These are phyloP conservation scores for Cystobasidiopsis lactophilus DNA, from an alignment of 768 basidiomycete genomes.

Conservation along the genomic window DNA sequence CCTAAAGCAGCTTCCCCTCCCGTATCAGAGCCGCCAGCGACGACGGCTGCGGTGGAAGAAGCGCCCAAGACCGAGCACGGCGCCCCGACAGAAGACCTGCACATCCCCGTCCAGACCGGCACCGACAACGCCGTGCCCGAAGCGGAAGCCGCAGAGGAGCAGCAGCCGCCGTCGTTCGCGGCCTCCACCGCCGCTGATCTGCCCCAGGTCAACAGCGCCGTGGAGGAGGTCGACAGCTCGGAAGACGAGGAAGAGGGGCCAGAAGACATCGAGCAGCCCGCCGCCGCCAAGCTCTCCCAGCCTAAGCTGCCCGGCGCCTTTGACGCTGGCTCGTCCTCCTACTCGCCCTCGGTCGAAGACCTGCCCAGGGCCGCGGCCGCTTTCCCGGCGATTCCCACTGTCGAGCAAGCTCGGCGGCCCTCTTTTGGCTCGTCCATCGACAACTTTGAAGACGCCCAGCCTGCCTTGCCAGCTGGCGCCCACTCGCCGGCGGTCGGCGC, in stretches of 20 bases:
- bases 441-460: neutral
- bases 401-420: neutral
- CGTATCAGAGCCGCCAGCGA: slow-evolving; percentile 30
- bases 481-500: slow-evolving; percentile 11
- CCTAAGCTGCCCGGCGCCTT: neutral
- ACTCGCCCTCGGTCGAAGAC: neutral
- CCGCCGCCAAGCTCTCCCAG: neutral
- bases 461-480: slow-evolving; percentile 6
- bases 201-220: neutral
- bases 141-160: neutral
- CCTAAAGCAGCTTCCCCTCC: slow-evolving; percentile 42
- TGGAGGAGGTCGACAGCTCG: neutral
- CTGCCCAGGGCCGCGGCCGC: neutral
- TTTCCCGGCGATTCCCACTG: too few species aligned
- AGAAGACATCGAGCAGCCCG: neutral
- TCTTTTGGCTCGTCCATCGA: neutral
- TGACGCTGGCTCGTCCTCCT: neutral
- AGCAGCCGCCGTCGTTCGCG: neutral
- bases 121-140: neutral
- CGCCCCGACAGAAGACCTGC: slow-evolving; percentile 1
- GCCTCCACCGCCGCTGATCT: neutral
- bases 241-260: slow-evolving; percentile 1
- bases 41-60: slow-evolving; percentile 19
- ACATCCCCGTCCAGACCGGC: neutral
- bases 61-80: neutral